Percentiles rank a stretch among this genome's conserved stretches.
These are phyloP conservation scores for Zymoseptoria pseudotritici DNA, from an alignment of 2,329 filamentous ascomycete genomes.

Conservation along the genomic window DNA sequence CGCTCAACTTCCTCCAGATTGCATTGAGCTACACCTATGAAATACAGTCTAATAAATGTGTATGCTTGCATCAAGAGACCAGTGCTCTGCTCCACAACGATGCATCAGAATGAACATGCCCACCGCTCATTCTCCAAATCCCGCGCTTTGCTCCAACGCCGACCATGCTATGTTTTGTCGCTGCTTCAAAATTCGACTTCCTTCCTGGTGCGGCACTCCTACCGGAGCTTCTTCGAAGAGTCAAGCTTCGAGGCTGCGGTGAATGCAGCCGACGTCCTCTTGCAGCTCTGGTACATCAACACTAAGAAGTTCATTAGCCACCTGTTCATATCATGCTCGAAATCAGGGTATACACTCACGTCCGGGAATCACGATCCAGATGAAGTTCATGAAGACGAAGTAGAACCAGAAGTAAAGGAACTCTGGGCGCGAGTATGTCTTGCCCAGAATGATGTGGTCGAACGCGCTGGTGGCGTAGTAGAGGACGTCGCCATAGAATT, in stretches of 20 bases:
- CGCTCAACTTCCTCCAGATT: background rate
- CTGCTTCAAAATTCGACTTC: background rate
- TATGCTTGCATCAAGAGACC: background rate
- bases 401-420: constrained; percentile 60
- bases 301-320: constrained; percentile 14
- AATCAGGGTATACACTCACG: constrained; percentile 35
- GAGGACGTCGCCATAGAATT: constrained; percentile 57
- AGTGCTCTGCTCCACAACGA: background rate
- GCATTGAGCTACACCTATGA: background rate
- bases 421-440: constrained; percentile 55
- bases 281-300: constrained; percentile 23
- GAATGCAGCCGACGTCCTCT: constrained; percentile 19
- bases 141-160: background rate
- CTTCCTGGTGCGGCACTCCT: background rate
- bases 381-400: constrained; percentile 58
- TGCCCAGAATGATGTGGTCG: constrained; percentile 48
- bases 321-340: background rate
- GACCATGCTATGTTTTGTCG: background rate
- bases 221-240: constrained; percentile 19
- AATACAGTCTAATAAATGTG: background rate
- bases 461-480: constrained; percentile 59
- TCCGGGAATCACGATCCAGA: constrained; percentile 57
- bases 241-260: constrained; percentile 15
- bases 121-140: background rate
- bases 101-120: background rate